A percentile compares a stretch with the other conserved stretches of the same genome.
These are phyloP conservation scores for Taphrina confusa DNA, from an alignment of 1,139 yeast genomes.

Conservation along the genomic window DNA sequence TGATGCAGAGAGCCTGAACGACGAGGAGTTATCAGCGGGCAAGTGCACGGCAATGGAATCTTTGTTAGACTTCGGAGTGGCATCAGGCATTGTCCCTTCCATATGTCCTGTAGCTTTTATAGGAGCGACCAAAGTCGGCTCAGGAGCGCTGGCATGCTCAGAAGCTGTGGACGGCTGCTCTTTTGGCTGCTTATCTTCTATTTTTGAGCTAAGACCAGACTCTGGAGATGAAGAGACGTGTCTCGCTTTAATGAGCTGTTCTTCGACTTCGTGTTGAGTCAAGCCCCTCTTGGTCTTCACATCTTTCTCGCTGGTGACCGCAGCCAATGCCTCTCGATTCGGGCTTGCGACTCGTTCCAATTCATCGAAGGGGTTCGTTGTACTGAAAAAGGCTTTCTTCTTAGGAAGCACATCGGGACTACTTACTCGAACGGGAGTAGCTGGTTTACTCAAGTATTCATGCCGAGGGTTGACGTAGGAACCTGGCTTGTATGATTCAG, in stretches of 20 bases:
- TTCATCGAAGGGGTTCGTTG: constrained; percentile 12
- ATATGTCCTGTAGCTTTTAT: too few species aligned
- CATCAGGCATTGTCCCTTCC: too few species aligned
- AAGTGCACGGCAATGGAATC: background rate
- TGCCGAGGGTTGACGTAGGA: constrained; percentile 21
- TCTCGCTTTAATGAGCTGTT: background rate
- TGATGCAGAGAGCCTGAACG: background rate
- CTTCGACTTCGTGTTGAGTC: background rate
- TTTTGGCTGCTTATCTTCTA: too few species aligned
- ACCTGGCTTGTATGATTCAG: background rate
- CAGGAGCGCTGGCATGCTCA: too few species aligned
- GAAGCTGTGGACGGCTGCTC: too few species aligned
- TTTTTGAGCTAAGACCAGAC: too few species aligned
- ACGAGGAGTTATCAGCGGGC: constrained; percentile 7
- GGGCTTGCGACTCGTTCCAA: too few species aligned
- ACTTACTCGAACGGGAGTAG: background rate
- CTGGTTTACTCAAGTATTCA: constrained; percentile 6
- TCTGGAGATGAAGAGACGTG: too few species aligned
- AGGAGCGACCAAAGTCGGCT: too few species aligned
- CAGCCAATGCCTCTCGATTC: too few species aligned
- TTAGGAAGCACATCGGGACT: background rate
- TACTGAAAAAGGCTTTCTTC: constrained; percentile 1
- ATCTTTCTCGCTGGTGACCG: too few species aligned
- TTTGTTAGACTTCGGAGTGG: too few species aligned
- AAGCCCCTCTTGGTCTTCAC: background rate